Conservation (phyloP, 805 yeast species). For the Metschnikowia amazonensis region DNA sequence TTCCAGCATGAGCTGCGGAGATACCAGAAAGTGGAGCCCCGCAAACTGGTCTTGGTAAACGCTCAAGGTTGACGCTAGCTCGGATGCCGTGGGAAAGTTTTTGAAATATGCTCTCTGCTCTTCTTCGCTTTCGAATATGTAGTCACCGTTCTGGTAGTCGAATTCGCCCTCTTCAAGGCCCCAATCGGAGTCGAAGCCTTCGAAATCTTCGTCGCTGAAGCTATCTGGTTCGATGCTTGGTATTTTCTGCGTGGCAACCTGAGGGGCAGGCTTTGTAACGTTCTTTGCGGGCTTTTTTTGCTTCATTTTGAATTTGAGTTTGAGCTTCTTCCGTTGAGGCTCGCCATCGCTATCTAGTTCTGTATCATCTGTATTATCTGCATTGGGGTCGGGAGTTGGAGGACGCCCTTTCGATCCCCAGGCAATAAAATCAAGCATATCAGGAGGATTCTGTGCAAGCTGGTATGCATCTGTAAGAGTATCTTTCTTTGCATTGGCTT, state of each 20-base stretch:
- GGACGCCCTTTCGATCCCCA: constrained; percentile 47
- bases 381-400: constrained; percentile 24
- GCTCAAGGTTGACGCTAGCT: constrained; percentile 19
- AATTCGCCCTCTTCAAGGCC: constrained; percentile 36
- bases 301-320: constrained; percentile 15
- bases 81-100: constrained; percentile 24
- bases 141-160: constrained; percentile 30
- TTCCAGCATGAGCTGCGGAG: constrained; percentile 15
- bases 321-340: constrained; percentile 22
- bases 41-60: constrained; percentile 19
- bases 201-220: constrained; percentile 1
- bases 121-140: constrained; percentile 30
- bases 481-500: constrained; percentile 35
- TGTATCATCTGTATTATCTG: constrained; percentile 30
- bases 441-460: constrained; percentile 47
- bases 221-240: neutral
- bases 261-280: neutral
- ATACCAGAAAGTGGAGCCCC: constrained; percentile 15
- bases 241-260: neutral
- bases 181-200: constrained; percentile 35
- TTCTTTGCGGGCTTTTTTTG: constrained; percentile 12
- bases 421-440: constrained; percentile 36
- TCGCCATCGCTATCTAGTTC: constrained; percentile 36
- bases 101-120: constrained; percentile 27
- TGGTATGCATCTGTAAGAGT: constrained; percentile 49